phyloP scores from a whole-genome alignment of 768 basidiomycete genomes.

The Leucocoprinus leucothites region DNA sequence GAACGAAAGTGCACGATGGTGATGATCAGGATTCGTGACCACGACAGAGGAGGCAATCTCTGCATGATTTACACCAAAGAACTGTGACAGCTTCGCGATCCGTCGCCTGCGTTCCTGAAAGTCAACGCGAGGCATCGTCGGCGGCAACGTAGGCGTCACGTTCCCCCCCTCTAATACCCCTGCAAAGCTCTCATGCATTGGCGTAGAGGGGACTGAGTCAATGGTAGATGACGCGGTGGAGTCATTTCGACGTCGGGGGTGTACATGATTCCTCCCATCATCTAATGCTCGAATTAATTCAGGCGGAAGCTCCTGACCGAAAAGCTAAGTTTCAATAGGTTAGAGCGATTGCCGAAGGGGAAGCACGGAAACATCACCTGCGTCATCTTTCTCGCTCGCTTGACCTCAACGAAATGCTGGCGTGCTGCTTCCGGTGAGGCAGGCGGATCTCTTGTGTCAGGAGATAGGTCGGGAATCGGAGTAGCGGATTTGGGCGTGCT shows the following conservation, averaged over 20 bases:
- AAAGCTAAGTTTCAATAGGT: constrained; percentile 30
- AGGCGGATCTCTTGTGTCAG: constrained; percentile 2
- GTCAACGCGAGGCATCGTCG: neutral
- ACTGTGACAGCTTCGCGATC: constrained; percentile 52
- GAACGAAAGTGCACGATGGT: neutral
- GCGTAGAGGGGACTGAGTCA: neutral
- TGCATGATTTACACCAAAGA: constrained; percentile 53
- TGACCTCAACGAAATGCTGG: constrained; percentile 38
- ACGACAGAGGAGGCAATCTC: constrained; percentile 33
- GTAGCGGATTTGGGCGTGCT: neutral
- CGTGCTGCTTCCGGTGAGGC: constrained; percentile 10
- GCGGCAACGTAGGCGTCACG: neutral
- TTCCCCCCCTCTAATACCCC: neutral
- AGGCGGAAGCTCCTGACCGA: constrained; percentile 46
- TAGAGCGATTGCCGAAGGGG: neutral
- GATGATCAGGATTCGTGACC: neutral
- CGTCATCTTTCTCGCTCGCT: constrained; percentile 47
- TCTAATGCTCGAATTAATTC: constrained; percentile 29
- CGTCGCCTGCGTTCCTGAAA: constrained; percentile 30
- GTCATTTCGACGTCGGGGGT: neutral
- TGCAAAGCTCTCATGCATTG: neutral
- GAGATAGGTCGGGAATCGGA: neutral
- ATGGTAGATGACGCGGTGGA: constrained; percentile 3
- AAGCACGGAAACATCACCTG: constrained; percentile 31
- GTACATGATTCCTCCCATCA: neutral